A percentile compares a stretch with the other conserved stretches of the same genome.
Evolutionary conservation across 1,139 yeast genomes (phyloP).

Genomic region (Taphrina communis): DNA sequence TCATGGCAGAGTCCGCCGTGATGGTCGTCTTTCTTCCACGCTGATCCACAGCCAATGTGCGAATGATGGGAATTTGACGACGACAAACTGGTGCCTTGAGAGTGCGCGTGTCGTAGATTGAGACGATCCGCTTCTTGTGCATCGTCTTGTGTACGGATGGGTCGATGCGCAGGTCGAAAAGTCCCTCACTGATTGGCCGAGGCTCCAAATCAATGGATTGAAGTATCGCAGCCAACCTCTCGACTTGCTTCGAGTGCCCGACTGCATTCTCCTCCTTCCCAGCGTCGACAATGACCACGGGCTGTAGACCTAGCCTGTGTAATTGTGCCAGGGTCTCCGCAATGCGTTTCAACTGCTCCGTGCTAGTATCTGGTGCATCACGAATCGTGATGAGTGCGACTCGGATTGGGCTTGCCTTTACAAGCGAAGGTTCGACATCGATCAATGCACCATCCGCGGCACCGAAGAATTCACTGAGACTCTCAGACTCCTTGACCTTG

Average conservation of each 20-base stretch:
- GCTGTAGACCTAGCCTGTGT: constrained; percentile 59
- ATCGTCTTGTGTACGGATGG: constrained; percentile 37
- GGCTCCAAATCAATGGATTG: constrained; percentile 45
- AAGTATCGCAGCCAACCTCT: constrained; percentile 34
- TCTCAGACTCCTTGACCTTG: constrained; percentile 5
- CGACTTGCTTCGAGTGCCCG: constrained; percentile 38
- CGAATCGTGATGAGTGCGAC: constrained; percentile 61
- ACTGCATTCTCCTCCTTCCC: constrained; percentile 43
- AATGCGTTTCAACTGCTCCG: constrained; percentile 55
- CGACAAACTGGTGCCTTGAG: constrained; percentile 37
- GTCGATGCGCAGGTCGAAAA: constrained; percentile 11
- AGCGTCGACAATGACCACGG: constrained; percentile 52
- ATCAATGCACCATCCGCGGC: constrained; percentile 21
- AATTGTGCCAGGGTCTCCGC: constrained; percentile 60
- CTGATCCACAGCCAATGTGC: constrained; percentile 50
- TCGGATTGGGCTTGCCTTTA: constrained; percentile 48
- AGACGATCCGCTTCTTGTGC: constrained; percentile 47
- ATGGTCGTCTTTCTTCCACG: constrained; percentile 54
- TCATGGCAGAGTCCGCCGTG: constrained; percentile 53
- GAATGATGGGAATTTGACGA: constrained; percentile 31
- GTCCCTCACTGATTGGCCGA: constrained; percentile 46
- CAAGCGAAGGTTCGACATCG: constrained; percentile 49
- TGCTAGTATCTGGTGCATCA: constrained; percentile 52
- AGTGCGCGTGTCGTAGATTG: constrained; percentile 32
- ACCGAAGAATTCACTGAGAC: constrained; percentile 23